Base-by-base conservation (phyloP, 441 rosid species). In the Gossypium gossypioides region DNA sequence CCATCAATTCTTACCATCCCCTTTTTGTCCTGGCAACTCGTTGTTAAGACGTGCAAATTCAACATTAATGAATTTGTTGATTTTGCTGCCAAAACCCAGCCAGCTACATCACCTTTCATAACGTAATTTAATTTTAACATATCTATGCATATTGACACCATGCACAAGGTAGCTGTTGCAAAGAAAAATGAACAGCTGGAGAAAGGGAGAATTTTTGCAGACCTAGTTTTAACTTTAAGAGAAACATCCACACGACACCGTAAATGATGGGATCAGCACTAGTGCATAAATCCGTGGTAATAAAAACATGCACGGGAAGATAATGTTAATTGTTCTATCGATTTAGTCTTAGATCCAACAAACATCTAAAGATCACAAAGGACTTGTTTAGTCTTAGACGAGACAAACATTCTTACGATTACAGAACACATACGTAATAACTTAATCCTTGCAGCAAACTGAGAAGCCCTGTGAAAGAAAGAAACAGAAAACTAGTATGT, bases 381-480 rank as follows among this genome's bases (percentile, higher is more conserved):
- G 15, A 52, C 67, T 52, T 18, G 9, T 52, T 52, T 52, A 18
- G 58, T 18, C 25, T 52, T 21, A 34, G 63, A 52, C 19, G 34
- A 34, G 19, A 13, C 32, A 5, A 19, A 40, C 69, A 40, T 42
- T 1, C 69, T 42, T 12, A 62, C 7, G 8, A 25, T 19, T 25
- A 60, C 29, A 68, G 37, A 37, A 6, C 7, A 52, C 68, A 32
- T 18, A 58, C 37, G 12, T 16, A 46, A 63, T 15, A 60, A 61
- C 25, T 29, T 9, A 51, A 15, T 46, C 27, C 16, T 0, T 10
- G 24, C 63, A 5, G 54, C 75, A 6, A 10, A 69, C 16, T 2
- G 37, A 37, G 69, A 50, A 32, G 48, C 72, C 67, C 83, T 74
- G 69, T n/a, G 21, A 50, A 69, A 52, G 58, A 32, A 50, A 32